These are phyloP conservation scores for Phytophthora sansomeana DNA, from an alignment of 352 stramenopile genomes.

Conservation along the genomic window DNA sequence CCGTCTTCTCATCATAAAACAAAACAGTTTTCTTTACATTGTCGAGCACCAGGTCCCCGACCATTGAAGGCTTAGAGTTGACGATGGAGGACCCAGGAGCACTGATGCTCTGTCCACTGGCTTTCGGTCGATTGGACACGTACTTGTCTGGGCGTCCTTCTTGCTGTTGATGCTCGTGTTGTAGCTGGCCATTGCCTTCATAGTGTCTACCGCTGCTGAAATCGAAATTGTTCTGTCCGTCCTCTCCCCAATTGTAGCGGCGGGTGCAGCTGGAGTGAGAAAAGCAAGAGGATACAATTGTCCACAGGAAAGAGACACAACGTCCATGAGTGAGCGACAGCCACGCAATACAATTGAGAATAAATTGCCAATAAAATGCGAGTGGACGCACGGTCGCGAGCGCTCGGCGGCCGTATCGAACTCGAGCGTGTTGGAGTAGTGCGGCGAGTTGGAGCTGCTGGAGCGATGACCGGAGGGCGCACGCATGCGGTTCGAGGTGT, in stretches of 20 bases:
- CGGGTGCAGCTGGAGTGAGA: background rate
- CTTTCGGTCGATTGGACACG: constrained; percentile 15
- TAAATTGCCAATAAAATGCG: background rate
- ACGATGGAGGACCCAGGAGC: constrained; percentile 39
- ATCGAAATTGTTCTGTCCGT: constrained; percentile 11
- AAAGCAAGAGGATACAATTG: background rate
- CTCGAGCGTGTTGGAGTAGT: constrained; percentile 15
- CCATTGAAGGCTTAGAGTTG: background rate
- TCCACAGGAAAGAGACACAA: background rate
- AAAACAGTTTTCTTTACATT: constrained; percentile 18
- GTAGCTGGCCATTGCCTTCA: background rate
- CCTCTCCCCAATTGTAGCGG: constrained; percentile 8
- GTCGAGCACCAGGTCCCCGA: constrained; percentile 24
- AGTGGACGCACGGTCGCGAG: constrained; percentile 10
- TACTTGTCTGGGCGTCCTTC: constrained; percentile 21
- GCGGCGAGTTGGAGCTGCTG: background rate
- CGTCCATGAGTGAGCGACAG: background rate
- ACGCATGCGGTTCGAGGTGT: constrained; percentile 3
- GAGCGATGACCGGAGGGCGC: background rate
- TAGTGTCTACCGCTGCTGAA: constrained; percentile 3
- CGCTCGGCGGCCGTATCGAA: constrained; percentile 15
- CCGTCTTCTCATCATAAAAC: background rate
- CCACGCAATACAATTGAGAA: background rate
- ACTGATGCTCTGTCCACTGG: constrained; percentile 34
- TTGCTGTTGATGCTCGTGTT: too few relatives aligned